Evolutionary conservation across 371 early-diverging fungal species (phyloP).

Genomic region (Syncephalastrum contaminatum): DNA sequence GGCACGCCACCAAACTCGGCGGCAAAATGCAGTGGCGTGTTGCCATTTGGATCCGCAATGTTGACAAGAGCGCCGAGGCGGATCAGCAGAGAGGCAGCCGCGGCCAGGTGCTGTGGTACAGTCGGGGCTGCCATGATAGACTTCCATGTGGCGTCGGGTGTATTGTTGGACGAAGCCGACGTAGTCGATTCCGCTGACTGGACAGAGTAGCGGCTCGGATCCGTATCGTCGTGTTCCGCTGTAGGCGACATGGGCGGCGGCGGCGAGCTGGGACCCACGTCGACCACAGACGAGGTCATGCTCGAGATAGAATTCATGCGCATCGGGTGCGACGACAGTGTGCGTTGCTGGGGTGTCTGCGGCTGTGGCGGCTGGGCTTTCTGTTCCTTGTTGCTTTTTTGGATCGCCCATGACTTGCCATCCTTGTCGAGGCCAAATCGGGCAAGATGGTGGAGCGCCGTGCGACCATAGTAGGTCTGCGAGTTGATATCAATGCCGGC

Average conservation of each 20-base stretch:
- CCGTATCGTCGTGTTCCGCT: background rate
- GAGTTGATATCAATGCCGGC: slow-evolving; percentile 71
- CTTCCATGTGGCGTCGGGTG: slow-evolving; percentile 3
- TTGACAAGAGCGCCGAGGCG: slow-evolving; percentile 61
- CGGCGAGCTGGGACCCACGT: background rate
- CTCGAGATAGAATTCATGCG: slow-evolving; percentile 18
- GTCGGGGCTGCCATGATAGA: slow-evolving; percentile 16
- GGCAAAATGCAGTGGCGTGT: slow-evolving; percentile 71
- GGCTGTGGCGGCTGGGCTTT: background rate
- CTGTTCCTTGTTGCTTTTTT: slow-evolving; percentile 26
- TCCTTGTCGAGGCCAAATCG: slow-evolving; percentile 52
- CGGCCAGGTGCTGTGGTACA: slow-evolving; percentile 43
- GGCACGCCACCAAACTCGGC: slow-evolving; percentile 58
- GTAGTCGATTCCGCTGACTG: slow-evolving; percentile 13
- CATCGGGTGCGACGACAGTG: background rate
- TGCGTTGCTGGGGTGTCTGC: slow-evolving; percentile 4
- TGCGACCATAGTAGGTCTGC: slow-evolving; percentile 62
- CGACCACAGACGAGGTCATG: slow-evolving; percentile 1
- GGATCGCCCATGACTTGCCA: slow-evolving; percentile 45
- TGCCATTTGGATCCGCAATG: slow-evolving; percentile 61
- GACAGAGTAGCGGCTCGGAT: slow-evolving; percentile 19
- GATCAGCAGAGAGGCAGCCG: slow-evolving; percentile 52
- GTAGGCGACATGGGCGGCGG: background rate
- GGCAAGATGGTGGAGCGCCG: slow-evolving; percentile 63
- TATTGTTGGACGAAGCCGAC: slow-evolving; percentile 4